Evolutionary conservation across 345 rosid genomes (phyloP), one percentile per base, ranked within the genome.

Genomic region (Hevea brasiliensis): DNA sequence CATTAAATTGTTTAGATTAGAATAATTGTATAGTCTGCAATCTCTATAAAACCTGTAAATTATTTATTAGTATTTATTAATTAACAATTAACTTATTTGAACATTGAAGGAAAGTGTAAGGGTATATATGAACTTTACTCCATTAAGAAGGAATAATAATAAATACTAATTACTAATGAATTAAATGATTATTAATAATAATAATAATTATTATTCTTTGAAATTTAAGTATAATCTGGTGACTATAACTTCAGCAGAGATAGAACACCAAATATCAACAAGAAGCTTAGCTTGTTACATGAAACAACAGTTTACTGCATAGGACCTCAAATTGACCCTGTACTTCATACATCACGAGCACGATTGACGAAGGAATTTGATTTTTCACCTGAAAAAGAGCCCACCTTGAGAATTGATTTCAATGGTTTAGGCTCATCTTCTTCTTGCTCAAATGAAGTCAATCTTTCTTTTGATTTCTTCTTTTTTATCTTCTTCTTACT

Each of bases 351-450:
- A 18, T 51, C 48, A 54, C 2, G 29, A 61, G 24, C 17, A 35
- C 1, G 51, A 54, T 63, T 56, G 2, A 32, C 65, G 18, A 68
- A 68, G 24, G 70, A 68, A 63, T 3, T 24, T 26, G 69, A 26
- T 27, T 37, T 68, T 61, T 71, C 79, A 74, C 75, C 75, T 12
- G 60, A 35, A 72, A 71, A 73, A 21, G 89, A 87, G 18, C 79
- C 61, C 50, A 73, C 80, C 75, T 86, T 86, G 27, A 87, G 79
- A 77, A 85, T 87, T 7, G 94, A 66, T 74, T 73, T 86, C 76
- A 87, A 70, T 47, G 88, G 88, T n/a, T 64, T 84, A 56, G 48
- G 56, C 17, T 75, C 84, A 20, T 83, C 82, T 1, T 51, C 74
- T 61, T 75, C 70, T 14, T 0, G 41, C 61, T 80, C 89, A 70